Base-by-base conservation (phyloP, 331 rosid species). In the Malus hybrid region DNA sequence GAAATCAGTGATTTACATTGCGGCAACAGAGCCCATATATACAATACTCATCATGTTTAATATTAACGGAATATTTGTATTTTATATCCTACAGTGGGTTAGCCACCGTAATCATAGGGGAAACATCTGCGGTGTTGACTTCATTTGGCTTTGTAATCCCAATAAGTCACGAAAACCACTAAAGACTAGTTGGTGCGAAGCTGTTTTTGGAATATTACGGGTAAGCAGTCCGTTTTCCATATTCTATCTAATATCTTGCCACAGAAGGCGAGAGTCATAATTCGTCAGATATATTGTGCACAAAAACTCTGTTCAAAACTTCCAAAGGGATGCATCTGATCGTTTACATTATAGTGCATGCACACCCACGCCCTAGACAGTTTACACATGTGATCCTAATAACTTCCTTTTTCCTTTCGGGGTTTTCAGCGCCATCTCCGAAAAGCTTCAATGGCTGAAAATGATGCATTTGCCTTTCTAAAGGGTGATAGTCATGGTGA, bases 121-220 rank as follows among this genome's bases (percentile, higher is more conserved):
- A 24, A 24, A 24, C 24, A 24, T 24, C 24, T 24, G 24, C 24
- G 24, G 24, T 24, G 24, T 24, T 24, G 24, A 24, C 24, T 24
- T 24, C 24, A 24, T 24, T 24, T 24, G 24, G 24, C 24, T 24
- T 24, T 24, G 24, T 24, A 24, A 24, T 24, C 24, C 24, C 24
- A 24, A 24, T 24, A 24, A 24, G 24, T 24, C 24, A 24, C 24
- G 24, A 24, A 24, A 24, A 24, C 24, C 24, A 24, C 24, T 24
- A 24, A 24, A 24, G 24, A 24, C 24, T 24, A 91, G 97, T 79
- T 93, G 96, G 97, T 90, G 88, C 6, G 98, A 93, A 93, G 96
- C 97, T 71, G 92, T 89, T 75, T 91, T 93, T 64, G 84, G 98
- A 55, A 89, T 89, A 81, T 63, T 91, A 75, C 88, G 84, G 91